Percentiles rank a stretch among this genome's conserved stretches.
phyloP scores from a whole-genome alignment of 305 asterid genomes.

The Plantago coronopus region DNA sequence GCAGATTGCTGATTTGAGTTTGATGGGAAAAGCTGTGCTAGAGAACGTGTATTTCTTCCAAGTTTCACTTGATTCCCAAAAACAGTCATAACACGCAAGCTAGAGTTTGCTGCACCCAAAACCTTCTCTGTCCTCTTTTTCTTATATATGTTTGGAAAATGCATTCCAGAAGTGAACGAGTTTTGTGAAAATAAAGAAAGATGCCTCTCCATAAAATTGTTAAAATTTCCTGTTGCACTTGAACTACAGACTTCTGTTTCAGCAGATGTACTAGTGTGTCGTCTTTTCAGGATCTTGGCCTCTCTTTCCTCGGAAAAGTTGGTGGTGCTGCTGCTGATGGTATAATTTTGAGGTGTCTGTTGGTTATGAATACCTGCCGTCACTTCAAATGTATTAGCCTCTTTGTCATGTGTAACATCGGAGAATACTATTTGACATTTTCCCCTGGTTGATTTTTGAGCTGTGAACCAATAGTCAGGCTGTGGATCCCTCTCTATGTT shows the following conservation, averaged over 20 bases:
- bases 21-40: conserved; percentile 26
- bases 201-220: conserved; percentile 53
- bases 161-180: conserved; percentile 34
- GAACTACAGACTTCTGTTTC: conserved; percentile 44
- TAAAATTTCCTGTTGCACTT: conserved; percentile 35
- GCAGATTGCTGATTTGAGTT: conserved; percentile 27
- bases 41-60: conserved; percentile 12
- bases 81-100: conserved; percentile 7
- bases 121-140: conserved; percentile 65
- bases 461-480: conserved; percentile 20
- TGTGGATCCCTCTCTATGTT: conserved; percentile 28
- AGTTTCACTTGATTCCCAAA: background rate
- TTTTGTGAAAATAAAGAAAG: conserved; percentile 28
- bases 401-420: conserved; percentile 66
- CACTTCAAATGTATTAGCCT: conserved; percentile 35
- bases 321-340: conserved; percentile 43
- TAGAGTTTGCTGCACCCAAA: conserved; percentile 29
- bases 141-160: conserved; percentile 58
- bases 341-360: conserved; percentile 30
- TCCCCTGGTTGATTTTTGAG: conserved; percentile 41
- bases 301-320: conserved; percentile 44
- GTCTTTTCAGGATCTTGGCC: conserved; percentile 49
- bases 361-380: conserved; percentile 26
- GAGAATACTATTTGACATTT: conserved; percentile 75
- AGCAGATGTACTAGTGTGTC: conserved; percentile 21